phyloP scores from a whole-genome alignment of 129 eudicot species.

The Flaveria linearis region DNA sequence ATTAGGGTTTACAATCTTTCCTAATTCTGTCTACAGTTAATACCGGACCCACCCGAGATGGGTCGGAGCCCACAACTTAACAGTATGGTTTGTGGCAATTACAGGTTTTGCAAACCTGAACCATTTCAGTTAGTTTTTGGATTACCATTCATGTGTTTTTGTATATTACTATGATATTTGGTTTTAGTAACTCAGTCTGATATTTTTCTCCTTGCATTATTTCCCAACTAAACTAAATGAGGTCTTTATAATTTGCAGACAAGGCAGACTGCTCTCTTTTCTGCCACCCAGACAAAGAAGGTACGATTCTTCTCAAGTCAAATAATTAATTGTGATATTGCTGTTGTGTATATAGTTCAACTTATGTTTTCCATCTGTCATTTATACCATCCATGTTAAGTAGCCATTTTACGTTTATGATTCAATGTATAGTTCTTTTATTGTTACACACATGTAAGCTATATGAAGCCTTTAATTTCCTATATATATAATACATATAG shows the following conservation, averaged over 20 bases:
- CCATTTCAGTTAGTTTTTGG: not conserved
- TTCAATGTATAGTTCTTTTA: not conserved
- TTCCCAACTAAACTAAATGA: slow-evolving; percentile 16
- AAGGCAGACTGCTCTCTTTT: slow-evolving; percentile 89
- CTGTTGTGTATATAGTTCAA: not conserved
- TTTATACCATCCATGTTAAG: not conserved
- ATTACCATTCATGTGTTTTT: not conserved
- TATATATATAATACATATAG: not conserved
- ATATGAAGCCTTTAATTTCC: not conserved
- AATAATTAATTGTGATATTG: not conserved
- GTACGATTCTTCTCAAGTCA: slow-evolving; percentile 28
- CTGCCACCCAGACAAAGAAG: slow-evolving; percentile 94
- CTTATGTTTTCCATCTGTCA: not conserved
- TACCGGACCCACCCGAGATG: too few relatives aligned
- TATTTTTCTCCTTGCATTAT: not conserved
- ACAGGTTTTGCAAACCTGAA: not conserved
- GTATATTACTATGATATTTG: not conserved
- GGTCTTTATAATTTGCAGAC: slow-evolving; percentile 43
- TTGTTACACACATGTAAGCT: not conserved
- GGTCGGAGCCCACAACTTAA: too few relatives aligned
- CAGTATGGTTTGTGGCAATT: not conserved
- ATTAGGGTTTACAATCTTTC: too few relatives aligned
- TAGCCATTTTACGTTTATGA: not conserved
- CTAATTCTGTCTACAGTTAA: too few relatives aligned
- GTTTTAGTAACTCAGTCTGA: not conserved